A percentile compares a stretch with the other conserved stretches of the same genome.
Conservation (phyloP, 2,329 filamentous ascomycete species). For the Scedosporium apiospermum region DNA sequence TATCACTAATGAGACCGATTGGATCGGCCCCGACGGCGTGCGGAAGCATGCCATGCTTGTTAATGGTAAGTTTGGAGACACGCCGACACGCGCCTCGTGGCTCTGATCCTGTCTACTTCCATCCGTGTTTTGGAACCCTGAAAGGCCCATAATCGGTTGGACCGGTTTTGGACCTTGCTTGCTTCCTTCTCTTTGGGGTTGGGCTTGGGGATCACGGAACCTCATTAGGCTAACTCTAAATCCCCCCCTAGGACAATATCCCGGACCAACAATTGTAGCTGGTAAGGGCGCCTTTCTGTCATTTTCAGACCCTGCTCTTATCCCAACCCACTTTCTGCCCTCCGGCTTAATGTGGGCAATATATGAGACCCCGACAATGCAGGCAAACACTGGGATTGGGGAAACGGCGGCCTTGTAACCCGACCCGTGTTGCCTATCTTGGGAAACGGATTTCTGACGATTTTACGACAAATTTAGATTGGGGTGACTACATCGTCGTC, state of each 20-base stretch:
- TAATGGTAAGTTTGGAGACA: slow-evolving; percentile 22
- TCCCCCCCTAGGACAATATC: slow-evolving; percentile 15
- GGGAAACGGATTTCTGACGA: background rate
- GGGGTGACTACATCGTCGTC: slow-evolving; percentile 54
- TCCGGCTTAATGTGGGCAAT: background rate
- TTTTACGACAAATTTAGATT: slow-evolving; percentile 16
- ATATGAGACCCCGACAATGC: background rate
- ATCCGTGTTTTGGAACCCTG: background rate
- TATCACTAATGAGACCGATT: slow-evolving; percentile 15
- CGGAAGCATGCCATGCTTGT: slow-evolving; percentile 30
- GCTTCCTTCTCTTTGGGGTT: background rate
- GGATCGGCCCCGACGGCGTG: slow-evolving; percentile 14
- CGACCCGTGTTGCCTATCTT: background rate
- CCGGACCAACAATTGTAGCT: slow-evolving; percentile 41
- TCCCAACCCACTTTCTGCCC: background rate
- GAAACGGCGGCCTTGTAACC: too few relatives aligned
- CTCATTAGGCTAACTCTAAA: slow-evolving; percentile 1
- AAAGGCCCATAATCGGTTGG: background rate
- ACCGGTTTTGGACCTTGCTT: background rate
- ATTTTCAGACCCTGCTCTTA: background rate
- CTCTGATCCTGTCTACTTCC: background rate
- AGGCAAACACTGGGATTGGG: background rate
- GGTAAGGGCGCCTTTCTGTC: slow-evolving; percentile 9
- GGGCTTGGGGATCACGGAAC: background rate
- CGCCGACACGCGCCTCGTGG: too few relatives aligned